Percentiles rank a stretch among this genome's conserved stretches.
Conservation (phyloP, 148 eudicot genomes). For the Cornus florida region DNA sequence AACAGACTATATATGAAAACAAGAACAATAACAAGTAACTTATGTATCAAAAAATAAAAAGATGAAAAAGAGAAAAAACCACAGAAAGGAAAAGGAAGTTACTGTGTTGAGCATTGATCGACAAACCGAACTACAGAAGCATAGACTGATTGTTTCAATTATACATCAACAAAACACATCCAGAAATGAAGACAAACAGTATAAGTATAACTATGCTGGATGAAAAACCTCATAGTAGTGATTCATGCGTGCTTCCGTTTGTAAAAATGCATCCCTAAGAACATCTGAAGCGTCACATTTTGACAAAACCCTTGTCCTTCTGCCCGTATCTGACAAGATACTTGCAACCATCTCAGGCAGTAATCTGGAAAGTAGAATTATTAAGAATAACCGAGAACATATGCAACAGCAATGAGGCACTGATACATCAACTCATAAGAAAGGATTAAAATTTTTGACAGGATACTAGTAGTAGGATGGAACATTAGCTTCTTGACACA, state of each 20-base stretch:
- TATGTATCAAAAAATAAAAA: too few relatives aligned
- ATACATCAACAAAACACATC: not conserved
- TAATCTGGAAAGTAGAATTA: conserved; percentile 45
- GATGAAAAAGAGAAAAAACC: not conserved
- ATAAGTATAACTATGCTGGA: conserved; percentile 2
- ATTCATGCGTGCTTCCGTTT: conserved; percentile 69
- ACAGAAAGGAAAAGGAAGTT: not conserved
- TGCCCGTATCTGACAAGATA: conserved; percentile 65
- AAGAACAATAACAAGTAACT: not conserved
- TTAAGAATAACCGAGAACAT: not conserved
- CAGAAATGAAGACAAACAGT: not conserved
- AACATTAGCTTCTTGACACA: not conserved
- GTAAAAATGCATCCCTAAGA: conserved; percentile 77
- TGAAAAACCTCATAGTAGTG: conserved; percentile 78
- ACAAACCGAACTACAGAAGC: not conserved
- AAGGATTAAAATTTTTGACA: not conserved
- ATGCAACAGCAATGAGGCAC: not conserved
- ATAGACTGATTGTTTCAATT: not conserved
- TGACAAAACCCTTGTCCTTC: conserved; percentile 69
- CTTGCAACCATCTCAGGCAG: conserved; percentile 73
- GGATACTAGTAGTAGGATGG: not conserved
- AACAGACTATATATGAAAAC: not conserved
- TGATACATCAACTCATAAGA: not conserved
- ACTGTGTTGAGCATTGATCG: not conserved
- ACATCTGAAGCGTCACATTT: conserved; percentile 82